Conservation (phyloP, 148 eudicot genomes). For the Fagopyrum esculentum region DNA sequence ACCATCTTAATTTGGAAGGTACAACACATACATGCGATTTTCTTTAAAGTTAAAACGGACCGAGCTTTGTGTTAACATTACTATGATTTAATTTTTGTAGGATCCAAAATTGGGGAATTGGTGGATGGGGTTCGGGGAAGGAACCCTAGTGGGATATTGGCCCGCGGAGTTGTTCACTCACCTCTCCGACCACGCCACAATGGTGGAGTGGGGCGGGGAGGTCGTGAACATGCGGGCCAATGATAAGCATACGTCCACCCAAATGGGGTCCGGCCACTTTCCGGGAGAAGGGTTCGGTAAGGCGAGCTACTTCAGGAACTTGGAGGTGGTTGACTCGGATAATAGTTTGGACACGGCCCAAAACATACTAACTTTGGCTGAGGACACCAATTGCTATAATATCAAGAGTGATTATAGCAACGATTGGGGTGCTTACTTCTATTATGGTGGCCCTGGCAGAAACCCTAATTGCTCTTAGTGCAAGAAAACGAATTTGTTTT, state of each 20-base stretch:
- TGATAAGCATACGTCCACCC: conserved; percentile 70
- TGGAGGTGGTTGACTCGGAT: conserved; percentile 82
- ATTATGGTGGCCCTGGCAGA: conserved; percentile 95
- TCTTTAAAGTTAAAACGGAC: too few relatives aligned
- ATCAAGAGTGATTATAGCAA: conserved; percentile 62
- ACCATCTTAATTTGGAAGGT: conserved; percentile 98
- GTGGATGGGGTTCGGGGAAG: conserved; percentile 96
- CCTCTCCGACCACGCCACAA: conserved; percentile 77
- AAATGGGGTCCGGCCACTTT: conserved; percentile 95
- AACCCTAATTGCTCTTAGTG: conserved; percentile 55
- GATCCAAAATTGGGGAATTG: conserved; percentile 97
- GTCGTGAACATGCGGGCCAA: conserved; percentile 68
- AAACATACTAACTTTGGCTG: conserved; percentile 72
- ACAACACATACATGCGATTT: neutral
- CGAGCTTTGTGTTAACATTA: too few relatives aligned
- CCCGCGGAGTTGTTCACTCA: conserved; percentile 87
- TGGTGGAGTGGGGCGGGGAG: conserved; percentile 99
- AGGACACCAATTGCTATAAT: conserved; percentile 73
- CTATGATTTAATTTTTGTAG: conserved; percentile 19
- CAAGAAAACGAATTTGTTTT: neutral
- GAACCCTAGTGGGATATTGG: conserved; percentile 82
- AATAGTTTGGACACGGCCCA: conserved; percentile 64
- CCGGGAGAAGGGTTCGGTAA: conserved; percentile 69
- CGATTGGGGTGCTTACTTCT: conserved; percentile 89
- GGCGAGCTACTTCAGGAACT: conserved; percentile 83